Percentiles rank a stretch among this genome's conserved stretches.
These are phyloP conservation scores for Musa balbisiana DNA, from an alignment of 202 grass and related monocot species.

Conservation along the genomic window DNA sequence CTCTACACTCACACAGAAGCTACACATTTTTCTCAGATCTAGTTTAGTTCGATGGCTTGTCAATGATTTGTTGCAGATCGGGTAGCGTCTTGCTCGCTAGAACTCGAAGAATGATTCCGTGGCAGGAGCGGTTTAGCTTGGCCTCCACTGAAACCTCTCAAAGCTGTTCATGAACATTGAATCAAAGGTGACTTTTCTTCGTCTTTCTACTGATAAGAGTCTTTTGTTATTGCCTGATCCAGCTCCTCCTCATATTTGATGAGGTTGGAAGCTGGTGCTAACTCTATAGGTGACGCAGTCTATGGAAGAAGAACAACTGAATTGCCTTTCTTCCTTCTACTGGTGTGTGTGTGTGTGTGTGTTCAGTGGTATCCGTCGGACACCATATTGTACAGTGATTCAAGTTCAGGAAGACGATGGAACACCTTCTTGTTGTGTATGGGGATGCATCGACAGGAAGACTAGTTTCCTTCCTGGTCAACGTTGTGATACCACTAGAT, in stretches of 20 bases:
- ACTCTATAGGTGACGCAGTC: slow-evolving; percentile 11
- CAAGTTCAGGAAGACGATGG: neutral
- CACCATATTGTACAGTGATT: neutral
- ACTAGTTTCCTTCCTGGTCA: no score
- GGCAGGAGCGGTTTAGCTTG: no score
- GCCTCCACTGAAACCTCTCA: no score
- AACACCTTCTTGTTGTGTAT: neutral
- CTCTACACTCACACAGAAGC: neutral
- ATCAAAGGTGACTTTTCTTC: neutral
- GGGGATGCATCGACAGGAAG: neutral
- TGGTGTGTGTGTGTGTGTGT: neutral
- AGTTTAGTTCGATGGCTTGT: neutral
- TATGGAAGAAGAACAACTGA: neutral
- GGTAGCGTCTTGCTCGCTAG: neutral
- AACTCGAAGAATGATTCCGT: no score
- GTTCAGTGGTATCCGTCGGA: neutral
- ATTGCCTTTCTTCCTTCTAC: neutral
- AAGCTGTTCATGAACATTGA: neutral
- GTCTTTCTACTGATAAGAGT: neutral
- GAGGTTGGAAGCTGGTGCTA: slow-evolving; percentile 9
- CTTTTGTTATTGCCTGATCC: slow-evolving; percentile 4
- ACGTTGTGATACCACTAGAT: no score
- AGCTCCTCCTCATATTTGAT: slow-evolving; percentile 1
- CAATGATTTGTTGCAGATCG: neutral
- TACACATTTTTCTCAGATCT: neutral